phyloP scores from a whole-genome alignment of 441 rosid species.

The Rhodomyrtus psidioides region DNA sequence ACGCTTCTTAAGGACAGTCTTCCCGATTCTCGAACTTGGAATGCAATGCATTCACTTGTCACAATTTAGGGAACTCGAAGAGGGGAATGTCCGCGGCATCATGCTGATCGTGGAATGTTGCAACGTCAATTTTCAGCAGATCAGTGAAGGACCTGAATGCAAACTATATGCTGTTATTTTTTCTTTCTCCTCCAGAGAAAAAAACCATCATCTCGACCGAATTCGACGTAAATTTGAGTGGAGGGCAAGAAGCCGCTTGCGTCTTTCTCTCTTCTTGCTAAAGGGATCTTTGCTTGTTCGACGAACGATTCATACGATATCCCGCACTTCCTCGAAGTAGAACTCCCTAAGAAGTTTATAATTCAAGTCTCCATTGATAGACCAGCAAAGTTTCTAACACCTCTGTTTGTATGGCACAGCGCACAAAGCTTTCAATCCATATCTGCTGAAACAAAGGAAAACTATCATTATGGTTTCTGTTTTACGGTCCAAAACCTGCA shows the following conservation, averaged over 20 bases:
- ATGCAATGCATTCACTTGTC: not conserved
- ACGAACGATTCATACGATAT: not conserved
- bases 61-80: not conserved
- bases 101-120: not conserved
- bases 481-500: too few relatives aligned
- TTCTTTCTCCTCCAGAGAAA: not conserved
- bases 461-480: too few relatives aligned
- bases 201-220: not conserved
- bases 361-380: not conserved
- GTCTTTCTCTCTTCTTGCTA: not conserved
- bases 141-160: not conserved
- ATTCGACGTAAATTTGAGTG: not conserved
- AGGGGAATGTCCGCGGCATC: not conserved
- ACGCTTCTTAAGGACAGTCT: not conserved
- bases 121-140: not conserved
- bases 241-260: not conserved
- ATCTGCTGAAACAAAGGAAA: too few relatives aligned
- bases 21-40: not conserved
- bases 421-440: not conserved
- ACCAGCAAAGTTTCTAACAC: not conserved
- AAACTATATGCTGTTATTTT: not conserved
- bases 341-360: not conserved
- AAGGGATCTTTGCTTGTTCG: not conserved
- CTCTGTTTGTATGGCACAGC: rapidly evolving
- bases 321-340: not conserved